A percentile compares a stretch with the other conserved stretches of the same genome.
phyloP scores from a whole-genome alignment of 768 basidiomycete genomes.

The Dioszegia aurantiaca region DNA sequence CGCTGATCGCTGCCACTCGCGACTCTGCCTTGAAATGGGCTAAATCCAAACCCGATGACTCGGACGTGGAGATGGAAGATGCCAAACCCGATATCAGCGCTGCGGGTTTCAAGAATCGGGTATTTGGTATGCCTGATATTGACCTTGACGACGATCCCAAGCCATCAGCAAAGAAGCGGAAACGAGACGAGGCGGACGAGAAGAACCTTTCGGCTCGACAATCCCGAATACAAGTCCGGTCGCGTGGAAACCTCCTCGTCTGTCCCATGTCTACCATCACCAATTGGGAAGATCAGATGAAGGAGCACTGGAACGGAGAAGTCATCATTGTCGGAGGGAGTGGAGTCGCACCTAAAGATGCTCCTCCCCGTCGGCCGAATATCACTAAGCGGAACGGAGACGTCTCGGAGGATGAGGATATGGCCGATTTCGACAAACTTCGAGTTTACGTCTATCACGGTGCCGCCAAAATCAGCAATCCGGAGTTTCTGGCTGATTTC shows the following conservation, averaged over 20 bases:
- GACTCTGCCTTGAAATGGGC: constrained; percentile 67
- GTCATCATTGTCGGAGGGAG: constrained; percentile 78
- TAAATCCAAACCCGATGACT: constrained; percentile 55
- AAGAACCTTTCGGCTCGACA: constrained; percentile 45
- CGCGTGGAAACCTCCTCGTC: constrained; percentile 89
- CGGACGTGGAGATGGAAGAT: constrained; percentile 20
- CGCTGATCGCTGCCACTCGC: constrained; percentile 84
- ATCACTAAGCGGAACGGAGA: constrained; percentile 36
- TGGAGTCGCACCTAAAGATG: constrained; percentile 40
- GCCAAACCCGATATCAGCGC: constrained; percentile 19
- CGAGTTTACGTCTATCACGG: constrained; percentile 92
- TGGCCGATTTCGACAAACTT: constrained; percentile 41
- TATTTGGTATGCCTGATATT: constrained; percentile 75
- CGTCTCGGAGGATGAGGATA: constrained; percentile 48
- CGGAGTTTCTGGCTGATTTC: constrained; percentile 83
- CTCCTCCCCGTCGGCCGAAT: constrained; percentile 32
- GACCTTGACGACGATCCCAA: constrained; percentile 28
- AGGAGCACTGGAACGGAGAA: constrained; percentile 91
- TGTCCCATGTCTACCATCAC: constrained; percentile 95
- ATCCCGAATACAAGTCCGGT: constrained; percentile 55
- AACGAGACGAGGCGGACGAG: constrained; percentile 58
- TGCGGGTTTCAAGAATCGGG: constrained; percentile 54
- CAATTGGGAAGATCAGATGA: constrained; percentile 98
- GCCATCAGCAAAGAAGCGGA: constrained; percentile 66
- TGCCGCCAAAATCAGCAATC: constrained; percentile 76